Evolutionary conservation across 139 green algal genomes (phyloP).

Genomic region (Micractinium sp.): DNA sequence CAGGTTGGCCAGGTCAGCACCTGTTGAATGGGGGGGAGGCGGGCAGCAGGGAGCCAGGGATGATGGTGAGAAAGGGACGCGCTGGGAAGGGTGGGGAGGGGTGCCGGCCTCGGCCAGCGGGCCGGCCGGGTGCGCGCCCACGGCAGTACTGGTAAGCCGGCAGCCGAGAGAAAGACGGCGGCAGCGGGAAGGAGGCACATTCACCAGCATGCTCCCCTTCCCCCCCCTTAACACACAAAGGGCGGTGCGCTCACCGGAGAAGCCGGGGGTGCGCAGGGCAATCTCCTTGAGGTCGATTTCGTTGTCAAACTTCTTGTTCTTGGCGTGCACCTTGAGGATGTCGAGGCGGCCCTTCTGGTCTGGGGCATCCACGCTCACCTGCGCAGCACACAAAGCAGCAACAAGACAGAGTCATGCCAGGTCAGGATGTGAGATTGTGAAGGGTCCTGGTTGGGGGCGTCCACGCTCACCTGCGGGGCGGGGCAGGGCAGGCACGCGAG

Average conservation of each 20-base stretch:
- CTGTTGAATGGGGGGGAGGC: slow-evolving; percentile 14
- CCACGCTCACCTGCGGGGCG: neutral
- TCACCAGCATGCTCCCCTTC: no score
- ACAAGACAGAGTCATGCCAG: slow-evolving; percentile 90
- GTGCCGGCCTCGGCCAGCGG: no score
- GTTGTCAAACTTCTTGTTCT: slow-evolving; percentile 95
- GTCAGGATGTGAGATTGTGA: neutral
- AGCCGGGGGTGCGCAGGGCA: slow-evolving; percentile 88
- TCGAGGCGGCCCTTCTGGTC: slow-evolving; percentile 94
- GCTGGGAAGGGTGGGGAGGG: no score
- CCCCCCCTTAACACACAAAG: no score
- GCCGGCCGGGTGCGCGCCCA: no score
- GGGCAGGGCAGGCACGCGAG: no score
- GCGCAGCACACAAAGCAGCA: slow-evolving; percentile 48
- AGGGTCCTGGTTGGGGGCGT: neutral
- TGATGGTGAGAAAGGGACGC: neutral
- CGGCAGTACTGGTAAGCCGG: no score
- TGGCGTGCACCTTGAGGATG: slow-evolving; percentile 94
- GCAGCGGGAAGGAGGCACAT: no score
- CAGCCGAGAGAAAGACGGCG: no score
- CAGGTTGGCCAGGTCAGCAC: slow-evolving; percentile 98
- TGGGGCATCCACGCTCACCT: slow-evolving; percentile 32
- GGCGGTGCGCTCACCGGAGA: slow-evolving; percentile 43
- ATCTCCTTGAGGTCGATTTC: slow-evolving; percentile 97
- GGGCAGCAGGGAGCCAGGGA: neutral